Evolutionary conservation across 257 asterid genomes (phyloP), one percentile per base, ranked within the genome.

Genomic region (Buddleja alternifolia): DNA sequence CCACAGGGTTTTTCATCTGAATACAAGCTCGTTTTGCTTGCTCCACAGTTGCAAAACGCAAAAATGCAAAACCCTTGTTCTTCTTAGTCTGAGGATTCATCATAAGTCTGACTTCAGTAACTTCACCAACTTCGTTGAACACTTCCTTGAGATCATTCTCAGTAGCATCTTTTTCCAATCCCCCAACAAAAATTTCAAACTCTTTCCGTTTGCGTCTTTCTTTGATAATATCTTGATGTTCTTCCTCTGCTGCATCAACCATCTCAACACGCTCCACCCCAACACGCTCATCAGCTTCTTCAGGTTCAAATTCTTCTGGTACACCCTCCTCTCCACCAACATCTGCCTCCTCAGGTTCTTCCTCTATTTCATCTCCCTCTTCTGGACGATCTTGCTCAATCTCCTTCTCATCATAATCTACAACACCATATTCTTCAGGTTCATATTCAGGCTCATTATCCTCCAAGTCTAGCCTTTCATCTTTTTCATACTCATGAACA

Each of bases 181-280:
- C 99, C 54, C 99, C 98, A 39, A 94, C 95, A 82, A 92, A 94
- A 59, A 94, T 77, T 81, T 94, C 99, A 72, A 91, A 94, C 70
- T 94, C 99, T 78, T 94, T 94, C 59, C 99, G 76, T 80, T 94
- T 94, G 72, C 93, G 93, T 65, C 99, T 87, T 82, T 94, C 98
- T 62, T 84, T 85, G 74, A 86, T 73, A 62, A 89, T 73, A 68
- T 90, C 86, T 10, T 89, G 97, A 77, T 92, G 98, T 67, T 93
- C 97, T 50, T 84, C 95, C 55, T 94, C 99, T 1, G 84, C 90
- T 78, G 85, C 84, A 74, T 86, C 88, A 78, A 60, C 81, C 86
- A 89, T 76, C 61, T 81, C 87, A 63, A 77, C 62, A 56, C 74
- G 90, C 78, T 61, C 88, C 83, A 81, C 89, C 63, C 63, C 73